A percentile compares a stretch with the other conserved stretches of the same genome.
Conservation (phyloP, 2,329 filamentous ascomycete genomes). For the Arthrobotrys sphaeroides region DNA sequence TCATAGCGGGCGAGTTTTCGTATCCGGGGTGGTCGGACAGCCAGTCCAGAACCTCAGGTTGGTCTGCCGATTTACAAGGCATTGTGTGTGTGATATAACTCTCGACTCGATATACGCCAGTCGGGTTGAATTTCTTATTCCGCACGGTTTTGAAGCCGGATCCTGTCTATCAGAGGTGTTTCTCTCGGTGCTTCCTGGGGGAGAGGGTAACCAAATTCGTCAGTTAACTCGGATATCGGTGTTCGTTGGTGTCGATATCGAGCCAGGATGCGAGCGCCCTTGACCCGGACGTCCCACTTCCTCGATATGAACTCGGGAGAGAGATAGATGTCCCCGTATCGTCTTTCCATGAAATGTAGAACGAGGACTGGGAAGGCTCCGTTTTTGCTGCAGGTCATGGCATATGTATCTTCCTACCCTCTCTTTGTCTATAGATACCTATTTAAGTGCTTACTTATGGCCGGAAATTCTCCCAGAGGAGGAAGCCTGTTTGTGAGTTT, state of each 20-base stretch:
- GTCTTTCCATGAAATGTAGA: background rate
- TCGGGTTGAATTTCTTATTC: too few species aligned
- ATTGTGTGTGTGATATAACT: background rate
- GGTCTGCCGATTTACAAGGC: background rate
- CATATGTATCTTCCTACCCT: background rate
- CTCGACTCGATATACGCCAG: background rate
- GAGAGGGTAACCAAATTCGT: too few species aligned
- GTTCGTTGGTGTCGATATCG: background rate
- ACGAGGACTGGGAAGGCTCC: background rate
- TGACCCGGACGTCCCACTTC: background rate
- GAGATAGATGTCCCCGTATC: background rate
- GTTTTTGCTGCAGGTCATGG: background rate
- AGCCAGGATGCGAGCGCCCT: background rate
- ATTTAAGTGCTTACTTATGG: too few species aligned
- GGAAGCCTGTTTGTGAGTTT: too few species aligned
- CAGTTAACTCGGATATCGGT: too few species aligned
- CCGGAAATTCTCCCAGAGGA: too few species aligned
- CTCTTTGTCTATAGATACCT: background rate
- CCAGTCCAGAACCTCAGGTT: background rate
- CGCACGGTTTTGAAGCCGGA: background rate
- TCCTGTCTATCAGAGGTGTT: background rate
- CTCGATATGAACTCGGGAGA: background rate
- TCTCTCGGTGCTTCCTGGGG: too few species aligned
- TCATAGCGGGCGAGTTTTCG: background rate
- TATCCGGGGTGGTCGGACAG: background rate